These are phyloP conservation scores for Colletotrichum viniferum DNA, from an alignment of 2,329 filamentous ascomycete genomes.

Conservation along the genomic window DNA sequence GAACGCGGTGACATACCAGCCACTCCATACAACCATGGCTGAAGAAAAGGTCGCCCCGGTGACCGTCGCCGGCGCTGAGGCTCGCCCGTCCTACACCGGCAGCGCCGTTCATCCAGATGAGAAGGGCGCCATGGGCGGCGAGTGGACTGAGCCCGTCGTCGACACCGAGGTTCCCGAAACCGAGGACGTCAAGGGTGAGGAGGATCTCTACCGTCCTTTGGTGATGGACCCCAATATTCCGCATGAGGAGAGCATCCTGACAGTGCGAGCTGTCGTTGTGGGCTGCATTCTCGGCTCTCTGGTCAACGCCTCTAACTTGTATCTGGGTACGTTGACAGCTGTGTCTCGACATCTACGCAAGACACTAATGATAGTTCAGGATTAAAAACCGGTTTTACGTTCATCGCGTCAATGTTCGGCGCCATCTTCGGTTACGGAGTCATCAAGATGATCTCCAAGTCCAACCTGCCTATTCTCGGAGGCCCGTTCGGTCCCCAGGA, in stretches of 20 bases:
- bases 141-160: conserved; percentile 22
- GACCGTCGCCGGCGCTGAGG: neutral
- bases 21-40: neutral
- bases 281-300: conserved; percentile 62
- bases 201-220: conserved; percentile 45
- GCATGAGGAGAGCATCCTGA: conserved; percentile 55
- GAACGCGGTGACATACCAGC: neutral
- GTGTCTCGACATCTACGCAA: too few species aligned
- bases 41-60: neutral
- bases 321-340: conserved; percentile 38
- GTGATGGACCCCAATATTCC: conserved; percentile 37
- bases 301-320: conserved; percentile 67
- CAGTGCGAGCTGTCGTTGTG: conserved; percentile 57
- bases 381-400: conserved; percentile 57
- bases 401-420: conserved; percentile 51
- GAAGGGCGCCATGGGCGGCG: conserved; percentile 19
- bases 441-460: conserved; percentile 56
- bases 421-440: conserved; percentile 66
- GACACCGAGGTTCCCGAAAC: conserved; percentile 29
- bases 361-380: conserved; percentile 30
- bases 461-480: conserved; percentile 55
- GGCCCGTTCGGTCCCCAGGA: conserved; percentile 63
- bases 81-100: conserved; percentile 1
- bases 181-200: conserved; percentile 33
- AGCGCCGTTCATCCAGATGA: conserved; percentile 8